Evolutionary conservation across 441 rosid species (phyloP).

Genomic region (Codiaeum variegatum): DNA sequence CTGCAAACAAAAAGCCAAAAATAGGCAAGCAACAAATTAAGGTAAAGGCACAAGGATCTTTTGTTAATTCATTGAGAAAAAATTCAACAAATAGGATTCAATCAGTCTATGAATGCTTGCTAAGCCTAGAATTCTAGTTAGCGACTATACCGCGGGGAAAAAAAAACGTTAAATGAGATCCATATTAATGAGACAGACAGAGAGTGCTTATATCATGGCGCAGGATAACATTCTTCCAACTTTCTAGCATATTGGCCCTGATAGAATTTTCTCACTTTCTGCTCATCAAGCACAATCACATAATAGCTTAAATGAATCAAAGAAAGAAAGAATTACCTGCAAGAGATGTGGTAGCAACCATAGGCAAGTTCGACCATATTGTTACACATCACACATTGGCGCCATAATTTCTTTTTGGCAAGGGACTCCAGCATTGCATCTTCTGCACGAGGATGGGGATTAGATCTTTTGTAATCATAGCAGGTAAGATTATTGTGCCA

Average conservation of each 20-base stretch:
- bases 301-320: background rate
- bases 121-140: background rate
- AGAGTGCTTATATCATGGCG: background rate
- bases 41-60: background rate
- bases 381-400: slow-evolving; percentile 52
- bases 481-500: slow-evolving; percentile 54
- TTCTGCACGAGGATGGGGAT: slow-evolving; percentile 34
- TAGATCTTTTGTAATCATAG: slow-evolving; percentile 30
- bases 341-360: slow-evolving; percentile 68
- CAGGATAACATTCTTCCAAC: background rate
- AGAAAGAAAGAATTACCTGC: slow-evolving; percentile 44
- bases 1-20: slow-evolving; percentile 23
- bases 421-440: slow-evolving; percentile 45
- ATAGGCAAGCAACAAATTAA: background rate
- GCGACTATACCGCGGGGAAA: too few relatives aligned
- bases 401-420: slow-evolving; percentile 47
- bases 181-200: background rate
- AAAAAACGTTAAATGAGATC: background rate
- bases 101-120: background rate
- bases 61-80: background rate
- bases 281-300: background rate
- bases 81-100: background rate
- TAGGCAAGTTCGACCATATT: slow-evolving; percentile 56
- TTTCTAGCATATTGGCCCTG: background rate
- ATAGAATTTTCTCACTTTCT: background rate